Conservation (phyloP, 2,329 filamentous ascomycete species). For the Magnaporthiopsis poae region DNA sequence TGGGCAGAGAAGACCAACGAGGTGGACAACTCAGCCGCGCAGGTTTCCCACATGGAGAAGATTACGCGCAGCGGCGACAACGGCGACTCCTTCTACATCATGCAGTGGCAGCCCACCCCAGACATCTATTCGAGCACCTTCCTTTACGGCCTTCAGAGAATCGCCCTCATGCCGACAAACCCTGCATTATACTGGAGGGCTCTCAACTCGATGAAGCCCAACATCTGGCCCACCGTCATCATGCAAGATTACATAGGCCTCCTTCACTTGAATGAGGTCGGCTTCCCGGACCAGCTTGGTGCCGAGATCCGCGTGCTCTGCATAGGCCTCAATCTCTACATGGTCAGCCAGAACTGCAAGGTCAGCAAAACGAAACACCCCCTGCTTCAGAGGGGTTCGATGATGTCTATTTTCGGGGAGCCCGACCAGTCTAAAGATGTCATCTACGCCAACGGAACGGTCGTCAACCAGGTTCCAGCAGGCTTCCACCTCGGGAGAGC, state of each 20-base stretch:
- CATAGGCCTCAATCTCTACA: not conserved
- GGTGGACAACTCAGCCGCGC: not conserved
- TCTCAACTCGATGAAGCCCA: not conserved
- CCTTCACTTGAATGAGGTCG: not conserved
- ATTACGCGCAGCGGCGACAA: constrained; percentile 1
- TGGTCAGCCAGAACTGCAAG: not conserved
- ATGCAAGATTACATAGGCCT: not conserved
- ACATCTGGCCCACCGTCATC: not conserved
- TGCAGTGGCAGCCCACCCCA: not conserved
- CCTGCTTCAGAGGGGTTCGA: not conserved
- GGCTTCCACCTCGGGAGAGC: too few species aligned
- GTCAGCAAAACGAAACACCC: not conserved
- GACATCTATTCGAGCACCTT: not conserved
- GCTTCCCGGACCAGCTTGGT: not conserved
- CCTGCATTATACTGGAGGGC: not conserved
- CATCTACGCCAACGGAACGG: too few species aligned
- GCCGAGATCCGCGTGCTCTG: not conserved
- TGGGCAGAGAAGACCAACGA: not conserved
- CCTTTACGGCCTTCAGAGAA: not conserved
- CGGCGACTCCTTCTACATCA: not conserved
- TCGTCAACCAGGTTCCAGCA: too few species aligned
- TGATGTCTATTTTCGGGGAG: too few species aligned
- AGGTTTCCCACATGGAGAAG: not conserved
- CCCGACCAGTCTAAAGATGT: too few species aligned
- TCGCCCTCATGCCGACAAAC: not conserved